Conservation (phyloP, 1,284 basidiomycete species). For the Ustilago nuda region DNA sequence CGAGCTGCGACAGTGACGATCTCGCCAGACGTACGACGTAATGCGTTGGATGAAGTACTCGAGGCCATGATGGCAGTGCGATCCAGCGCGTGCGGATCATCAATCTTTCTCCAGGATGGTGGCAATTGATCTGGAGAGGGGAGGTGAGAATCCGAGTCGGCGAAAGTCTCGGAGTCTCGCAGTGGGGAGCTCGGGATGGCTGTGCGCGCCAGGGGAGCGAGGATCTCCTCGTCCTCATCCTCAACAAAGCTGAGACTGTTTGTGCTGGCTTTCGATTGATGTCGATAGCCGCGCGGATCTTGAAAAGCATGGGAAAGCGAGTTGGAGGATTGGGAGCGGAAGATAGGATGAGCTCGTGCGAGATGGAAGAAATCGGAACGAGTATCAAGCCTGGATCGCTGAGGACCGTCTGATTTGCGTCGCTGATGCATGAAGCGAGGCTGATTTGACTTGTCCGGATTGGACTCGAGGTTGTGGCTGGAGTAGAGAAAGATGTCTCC, state of each 20-base stretch:
- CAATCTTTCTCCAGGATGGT: conserved; percentile 21
- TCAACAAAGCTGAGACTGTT: conserved; percentile 40
- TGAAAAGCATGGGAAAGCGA: conserved; percentile 34
- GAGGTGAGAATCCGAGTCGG: conserved; percentile 20
- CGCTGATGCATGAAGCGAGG: conserved; percentile 41
- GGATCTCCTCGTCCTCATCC: conserved; percentile 30
- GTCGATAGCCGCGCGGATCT: conserved; percentile 23
- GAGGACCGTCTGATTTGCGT: conserved; percentile 46
- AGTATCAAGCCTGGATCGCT: conserved; percentile 22
- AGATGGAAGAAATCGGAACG: conserved; percentile 6
- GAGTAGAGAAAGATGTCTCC: conserved; percentile 47
- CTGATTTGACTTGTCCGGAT: conserved; percentile 15
- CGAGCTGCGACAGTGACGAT: conserved; percentile 35
- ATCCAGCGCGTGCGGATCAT: conserved; percentile 25
- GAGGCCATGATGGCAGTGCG: conserved; percentile 31
- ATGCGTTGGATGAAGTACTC: conserved; percentile 22
- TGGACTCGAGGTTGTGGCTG: conserved; percentile 30
- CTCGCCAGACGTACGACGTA: conserved; percentile 44
- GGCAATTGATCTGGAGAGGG: conserved; percentile 10
- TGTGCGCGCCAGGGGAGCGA: not conserved
- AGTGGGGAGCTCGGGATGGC: conserved; percentile 21
- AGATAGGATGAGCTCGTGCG: conserved; percentile 26
- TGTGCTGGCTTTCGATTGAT: conserved; percentile 29
- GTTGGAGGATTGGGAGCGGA: conserved; percentile 41
- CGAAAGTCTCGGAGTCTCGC: conserved; percentile 26